Evolutionary conservation across 176 grass and related monocot genomes (phyloP).

Genomic region (Triticum aestivum): DNA sequence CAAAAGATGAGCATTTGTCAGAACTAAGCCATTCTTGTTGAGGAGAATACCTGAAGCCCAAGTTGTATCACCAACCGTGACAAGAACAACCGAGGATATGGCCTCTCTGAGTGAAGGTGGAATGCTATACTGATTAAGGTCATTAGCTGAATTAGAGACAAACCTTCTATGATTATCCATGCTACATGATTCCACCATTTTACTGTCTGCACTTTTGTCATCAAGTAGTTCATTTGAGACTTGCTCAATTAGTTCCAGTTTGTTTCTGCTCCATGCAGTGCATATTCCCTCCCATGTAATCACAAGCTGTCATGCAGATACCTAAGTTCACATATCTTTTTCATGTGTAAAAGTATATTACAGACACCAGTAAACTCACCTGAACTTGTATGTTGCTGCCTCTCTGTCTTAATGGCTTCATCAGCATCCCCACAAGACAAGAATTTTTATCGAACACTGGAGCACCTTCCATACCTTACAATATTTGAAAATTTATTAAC

Average conservation of each 20-base stretch:
- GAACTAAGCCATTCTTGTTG: constrained; percentile 71
- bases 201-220: constrained; percentile 27
- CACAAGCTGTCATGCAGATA: constrained; percentile 65
- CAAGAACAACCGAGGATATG: constrained; percentile 79
- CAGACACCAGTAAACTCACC: constrained; percentile 46
- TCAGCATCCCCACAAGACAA: constrained; percentile 75
- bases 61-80: constrained; percentile 66
- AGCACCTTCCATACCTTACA: constrained; percentile 88
- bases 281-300: constrained; percentile 85
- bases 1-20: constrained; percentile 95
- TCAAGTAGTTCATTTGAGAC: constrained; percentile 31
- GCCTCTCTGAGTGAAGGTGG: constrained; percentile 43
- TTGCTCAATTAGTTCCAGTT: constrained; percentile 39
- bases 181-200: constrained; percentile 22
- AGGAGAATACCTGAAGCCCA: constrained; percentile 97
- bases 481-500: constrained; percentile 36
- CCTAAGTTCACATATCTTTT: constrained; percentile 16
- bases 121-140: constrained; percentile 20
- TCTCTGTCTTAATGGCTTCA: constrained; percentile 78
- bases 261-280: constrained; percentile 39
- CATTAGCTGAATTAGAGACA: constrained; percentile 23
- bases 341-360: constrained; percentile 1
- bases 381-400: constrained; percentile 72
- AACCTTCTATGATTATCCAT: constrained; percentile 22
- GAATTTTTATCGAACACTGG: constrained; percentile 76